Evolutionary conservation across 164 flowering plant species (phyloP), one percentile per base, ranked within the genome.

Genomic region (Magnolia officinalis): DNA sequence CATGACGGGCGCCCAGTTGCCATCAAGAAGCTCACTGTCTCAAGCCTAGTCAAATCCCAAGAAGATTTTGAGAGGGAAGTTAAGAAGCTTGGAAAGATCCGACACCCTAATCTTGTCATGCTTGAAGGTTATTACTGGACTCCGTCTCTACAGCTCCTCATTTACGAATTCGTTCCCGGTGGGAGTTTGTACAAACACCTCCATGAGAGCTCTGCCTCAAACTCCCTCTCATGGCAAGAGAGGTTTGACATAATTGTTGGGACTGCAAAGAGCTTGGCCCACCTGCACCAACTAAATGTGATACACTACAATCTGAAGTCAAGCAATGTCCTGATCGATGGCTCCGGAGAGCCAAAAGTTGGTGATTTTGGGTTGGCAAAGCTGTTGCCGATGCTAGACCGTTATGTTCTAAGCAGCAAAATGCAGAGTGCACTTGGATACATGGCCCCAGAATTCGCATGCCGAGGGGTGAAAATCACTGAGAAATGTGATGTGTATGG

Each of bases 391-490:
- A 86, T 86, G 89, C 83, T 95, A 19, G 98, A 95, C 67, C 91
- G 95, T 1, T 90, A 90, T 70, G 90, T 92, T 18, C 74, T 93
- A 52, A 93, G 97, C 85, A 90, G 97, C 90, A 93, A 93, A 85
- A 88, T 95, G 50, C 98, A 95, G 85, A 95, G 98, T 76, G 98
- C 97, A 21, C 90, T 95, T 3, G 98, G 98, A 16, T 95, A 95
- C 86, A 91, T 93, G 98, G 98, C 98, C 16, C 98, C 98, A 10
- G 98, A 95, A 76, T 93, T 92, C 74, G 98, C 98, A 4, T 95
- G 98, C 82, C 78, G 85, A 70, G 89, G 93, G n/a, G 96, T 92
- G 59, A 91, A 91, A 82, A 89, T 95, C 75, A 95, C 93, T 1
- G 98, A 93, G 79, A 95, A 93, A 74, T 93, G 97, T 78, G 98